Base-by-base conservation (phyloP, 441 rosid species). In the Croton setiger region DNA sequence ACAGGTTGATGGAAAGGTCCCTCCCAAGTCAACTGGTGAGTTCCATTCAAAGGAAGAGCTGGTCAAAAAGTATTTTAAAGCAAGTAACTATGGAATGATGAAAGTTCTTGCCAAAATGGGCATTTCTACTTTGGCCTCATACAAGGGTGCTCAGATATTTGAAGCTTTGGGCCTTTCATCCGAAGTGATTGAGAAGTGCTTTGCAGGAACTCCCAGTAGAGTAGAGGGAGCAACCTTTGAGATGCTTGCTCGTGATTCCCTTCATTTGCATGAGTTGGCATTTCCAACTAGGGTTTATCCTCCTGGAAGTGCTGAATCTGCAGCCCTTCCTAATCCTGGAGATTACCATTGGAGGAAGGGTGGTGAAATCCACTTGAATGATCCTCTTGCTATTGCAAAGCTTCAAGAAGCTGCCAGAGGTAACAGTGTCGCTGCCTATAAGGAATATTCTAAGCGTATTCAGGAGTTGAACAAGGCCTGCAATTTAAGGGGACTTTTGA, bases 41-140 rank as follows among this genome's bases (percentile, higher is more conserved):
- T 87, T 93, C 79, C 88, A 79, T 78, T 88, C 95, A 21, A 90
- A 92, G 88, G 88, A 82, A 23, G 98, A 93, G 79, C 84, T 93
- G 75, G 89, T 93, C 52, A 91, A 89, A 79, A 93, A 86, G 83
- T 96, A 93, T 82, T 96, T 90, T 82, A 93, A 90, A 78, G 99
- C 99, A 60, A 96, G 99, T 82, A 92, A 82, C 82, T 96, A 93
- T 73, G 99, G 99, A 68, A 96, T 96, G 99, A 96, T 96, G 99
- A 96, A 96, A 83, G 99, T 96, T 74, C 98, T 96, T 60, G 99
- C 99, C 33, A 96, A 93, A 76, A 96, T 96, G 99, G 99, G 99
- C 66, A 96, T 96, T 66, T 96, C 99, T 21, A 96, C 99, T 52
- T 72, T 96, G 75, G 99, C 99, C 59, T 96, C 99, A 0, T 96